Evolutionary conservation across 2,329 filamentous ascomycete species (phyloP).

Genomic region (Penicillium sp.): DNA sequence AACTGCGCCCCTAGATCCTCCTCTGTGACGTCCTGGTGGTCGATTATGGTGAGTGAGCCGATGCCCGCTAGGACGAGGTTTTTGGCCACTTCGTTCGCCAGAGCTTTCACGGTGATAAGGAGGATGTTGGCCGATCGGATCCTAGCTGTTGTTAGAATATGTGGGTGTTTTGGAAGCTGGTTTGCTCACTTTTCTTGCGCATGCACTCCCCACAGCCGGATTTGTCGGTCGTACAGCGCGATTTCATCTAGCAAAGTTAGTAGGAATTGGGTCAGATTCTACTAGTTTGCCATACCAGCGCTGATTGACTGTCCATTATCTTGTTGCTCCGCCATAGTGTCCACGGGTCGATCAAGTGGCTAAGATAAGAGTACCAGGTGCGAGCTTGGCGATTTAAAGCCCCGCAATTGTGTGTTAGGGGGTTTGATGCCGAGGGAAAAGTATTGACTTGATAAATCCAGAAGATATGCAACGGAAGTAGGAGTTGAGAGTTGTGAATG

Average conservation of each 20-base stretch:
- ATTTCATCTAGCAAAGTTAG: constrained; percentile 69
- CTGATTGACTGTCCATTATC: constrained; percentile 32
- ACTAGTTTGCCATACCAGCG: constrained; percentile 27
- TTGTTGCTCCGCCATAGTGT: constrained; percentile 25
- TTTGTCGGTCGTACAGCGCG: constrained; percentile 94
- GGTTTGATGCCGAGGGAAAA: background rate
- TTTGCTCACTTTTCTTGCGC: constrained; percentile 71
- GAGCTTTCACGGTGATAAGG: constrained; percentile 79
- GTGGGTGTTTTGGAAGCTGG: background rate
- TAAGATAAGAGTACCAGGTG: background rate
- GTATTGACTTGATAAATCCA: background rate
- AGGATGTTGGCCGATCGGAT: constrained; percentile 88
- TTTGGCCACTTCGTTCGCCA: constrained; percentile 94
- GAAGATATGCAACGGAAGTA: background rate
- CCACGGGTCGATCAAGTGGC: background rate
- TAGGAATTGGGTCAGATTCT: background rate
- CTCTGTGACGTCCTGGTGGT: constrained; percentile 71
- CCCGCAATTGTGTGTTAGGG: background rate
- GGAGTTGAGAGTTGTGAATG: background rate
- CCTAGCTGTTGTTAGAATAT: constrained; percentile 43
- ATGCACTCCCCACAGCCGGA: constrained; percentile 93
- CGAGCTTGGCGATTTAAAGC: background rate
- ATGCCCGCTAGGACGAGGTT: constrained; percentile 94
- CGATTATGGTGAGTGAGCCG: constrained; percentile 82
- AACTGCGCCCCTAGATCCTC: constrained; percentile 81